Conservation (phyloP, 805 yeast species). For the Hanseniaspora guilliermondii region DNA sequence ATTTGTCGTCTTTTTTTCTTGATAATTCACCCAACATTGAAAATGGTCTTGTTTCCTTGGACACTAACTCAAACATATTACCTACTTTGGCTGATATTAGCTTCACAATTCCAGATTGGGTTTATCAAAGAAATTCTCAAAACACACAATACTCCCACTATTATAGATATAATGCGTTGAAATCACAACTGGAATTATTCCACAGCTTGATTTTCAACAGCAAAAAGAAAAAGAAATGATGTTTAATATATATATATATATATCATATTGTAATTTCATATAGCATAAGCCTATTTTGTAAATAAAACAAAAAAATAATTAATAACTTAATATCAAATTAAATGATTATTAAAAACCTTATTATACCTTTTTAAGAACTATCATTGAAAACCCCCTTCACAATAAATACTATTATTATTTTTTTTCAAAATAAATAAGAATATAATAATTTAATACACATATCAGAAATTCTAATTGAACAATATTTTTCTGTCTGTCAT, state of each 20-base stretch:
- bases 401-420: background rate
- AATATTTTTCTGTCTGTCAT: slow-evolving; percentile 14
- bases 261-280: background rate
- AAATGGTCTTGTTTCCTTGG: background rate
- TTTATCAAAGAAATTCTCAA: background rate
- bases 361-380: background rate
- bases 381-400: background rate
- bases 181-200: background rate
- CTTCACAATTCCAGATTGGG: background rate
- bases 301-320: background rate
- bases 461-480: slow-evolving; percentile 13
- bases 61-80: background rate
- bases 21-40: background rate
- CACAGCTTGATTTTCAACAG: background rate
- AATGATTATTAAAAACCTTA: background rate
- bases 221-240: background rate
- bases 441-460: background rate
- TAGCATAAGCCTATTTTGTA: background rate
- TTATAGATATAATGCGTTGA: background rate
- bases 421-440: background rate
- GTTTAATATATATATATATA: background rate
- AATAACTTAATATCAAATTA: no score
- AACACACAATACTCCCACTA: slow-evolving; percentile 3
- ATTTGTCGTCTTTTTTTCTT: background rate
- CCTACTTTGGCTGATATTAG: background rate